Evolutionary conservation across 78 protist species (phyloP), one percentile per base, ranked within the genome.

Genomic region (Cyanophora paradoxa): DNA sequence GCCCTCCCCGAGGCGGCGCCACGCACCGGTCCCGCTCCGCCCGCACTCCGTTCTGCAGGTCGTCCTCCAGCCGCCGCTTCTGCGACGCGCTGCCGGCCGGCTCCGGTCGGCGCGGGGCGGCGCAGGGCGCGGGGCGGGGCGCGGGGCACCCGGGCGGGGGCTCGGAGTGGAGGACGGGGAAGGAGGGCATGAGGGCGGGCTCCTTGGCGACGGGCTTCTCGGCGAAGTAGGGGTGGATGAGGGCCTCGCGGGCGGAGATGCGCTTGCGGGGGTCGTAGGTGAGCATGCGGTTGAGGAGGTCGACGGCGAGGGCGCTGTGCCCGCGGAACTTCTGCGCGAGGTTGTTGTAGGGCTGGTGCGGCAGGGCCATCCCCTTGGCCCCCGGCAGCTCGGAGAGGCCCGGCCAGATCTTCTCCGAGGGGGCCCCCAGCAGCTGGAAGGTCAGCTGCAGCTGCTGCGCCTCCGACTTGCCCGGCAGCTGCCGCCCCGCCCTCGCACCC

Each of bases 401-500:
- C 1, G 77, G 77, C 77, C 77, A 72, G 61, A 72, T 72, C 30
- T 31, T 17, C 26, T 52, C 77, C 0, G 34, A 3, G 0, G 77
- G 77, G 37, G 77, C 16, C 66, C 77, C 77, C 19, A 72, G 48
- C 67, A 72, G n/a, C 7, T 56, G 41, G 52, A 6, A 46, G n/a
- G 39, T 52, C 34, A 39, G 28, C 2, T 34, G 5, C 22, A 69
- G 59, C 37, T 56, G 64, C 7, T 52, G 22, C 5, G 52, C 1
- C 33, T 71, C 54, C 39, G 57, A 41, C 13, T 22, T 10, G 28
- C 31, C 61, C 61, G 19, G 22, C 61, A 16, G 61, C 19, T 22
- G 19, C 26, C 8, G 31, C 61, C 11, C 34, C 22, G 31, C 5
- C 11, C 61, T 10, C 11, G 4, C 22, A n/a, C n/a, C n/a, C n/a